Evolutionary conservation across 495 filamentous ascomycete genomes (phyloP), one percentile per base, ranked within the genome.

Genomic region (Hypoxylon intermedium): DNA sequence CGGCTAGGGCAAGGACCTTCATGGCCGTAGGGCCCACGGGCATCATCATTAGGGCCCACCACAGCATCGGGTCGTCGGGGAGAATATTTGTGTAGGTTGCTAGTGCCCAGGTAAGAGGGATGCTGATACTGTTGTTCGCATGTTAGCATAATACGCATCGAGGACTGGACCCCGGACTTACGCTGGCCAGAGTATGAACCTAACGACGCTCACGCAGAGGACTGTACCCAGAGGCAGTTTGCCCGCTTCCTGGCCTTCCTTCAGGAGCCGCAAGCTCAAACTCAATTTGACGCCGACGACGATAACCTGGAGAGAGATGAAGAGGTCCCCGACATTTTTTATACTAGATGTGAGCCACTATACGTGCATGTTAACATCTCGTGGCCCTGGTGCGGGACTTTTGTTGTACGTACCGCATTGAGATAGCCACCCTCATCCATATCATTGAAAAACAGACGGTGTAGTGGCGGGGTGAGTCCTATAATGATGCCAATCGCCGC

Each of bases 1-100:
- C 87, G 2, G 87, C 80, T 46, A 91, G 69, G 1, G 85, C 83
- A 13, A 85, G 83, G 12, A 91, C 70, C 52, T 87, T 87, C 81
- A 91, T 82, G 0, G 88, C 87, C 1, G 85, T 83, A 7, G 89
- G 89, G 0, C 90, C 89, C 1, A 80, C 79, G 0, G 90, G 88
- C 85, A 92, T 91, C 18, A 91, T 65, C 87, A 91, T 91, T 79
- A 92, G 80, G 6, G 75, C 74, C 65, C 91, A 92, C 86, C 86
- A 92, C 15, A 92, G 67, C 34, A 93, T 84, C 0, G 90, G 89
- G 68, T 93, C 89, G 3, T 75, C 53, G 6, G 76, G 71, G 1
- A 92, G 70, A 6, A 87, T 13, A 13, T 64, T 53, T 0, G 87
- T 91, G 46, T 78, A 79, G 12, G 74, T 76, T 6, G 84, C 88